Evolutionary conservation across 192 early-diverging fungal genomes (phyloP), one percentile per base, ranked within the genome.

Genomic region (Rhizoclosmatium sp.): DNA sequence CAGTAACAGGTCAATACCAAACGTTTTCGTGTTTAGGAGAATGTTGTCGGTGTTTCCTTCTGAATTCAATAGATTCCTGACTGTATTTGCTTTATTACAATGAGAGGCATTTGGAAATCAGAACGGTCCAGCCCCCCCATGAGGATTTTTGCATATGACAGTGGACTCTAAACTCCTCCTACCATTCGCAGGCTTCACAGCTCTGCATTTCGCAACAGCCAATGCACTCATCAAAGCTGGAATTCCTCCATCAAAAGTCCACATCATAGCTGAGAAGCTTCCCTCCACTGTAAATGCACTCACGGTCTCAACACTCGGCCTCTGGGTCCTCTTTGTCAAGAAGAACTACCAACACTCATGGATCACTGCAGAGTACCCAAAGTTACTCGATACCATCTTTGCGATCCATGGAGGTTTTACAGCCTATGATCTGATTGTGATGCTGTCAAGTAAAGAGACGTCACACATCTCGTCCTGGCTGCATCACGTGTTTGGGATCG

Each of bases 401-500:
- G 82, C 79, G 2, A 21, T 19, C n/a, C 82, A 84, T 61, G 49
- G 73, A 7, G 82, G 75, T 4, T 84, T 48, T 67, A 81, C 76
- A 14, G 4, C 79, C 0, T 84, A 84, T 56, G 80, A 84, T 47
- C 7, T 75, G 4, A 19, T 59, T 16, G 61, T 79, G 16, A 84
- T 84, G 83, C 48, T 46, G 42, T 42, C 21, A 16, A 58, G 47
- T 12, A 39, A 39, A 10, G 76, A 71, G 3, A 73, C 69, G 3
- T 47, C 76, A n/a, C 80, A 81, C 56, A 19, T 68, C 41, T 51
- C 65, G 31, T 76, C 78, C 19, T 84, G 83, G 83, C 64, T 71
- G 9, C 83, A 84, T 68, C 83, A 84, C 56, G 47, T 84, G 19
- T 75, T 84, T 70, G 80, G 77, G 3, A 4, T 81, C 66, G 4